phyloP scores from a whole-genome alignment of 768 basidiomycete species.

The Serpula lacrymans region DNA sequence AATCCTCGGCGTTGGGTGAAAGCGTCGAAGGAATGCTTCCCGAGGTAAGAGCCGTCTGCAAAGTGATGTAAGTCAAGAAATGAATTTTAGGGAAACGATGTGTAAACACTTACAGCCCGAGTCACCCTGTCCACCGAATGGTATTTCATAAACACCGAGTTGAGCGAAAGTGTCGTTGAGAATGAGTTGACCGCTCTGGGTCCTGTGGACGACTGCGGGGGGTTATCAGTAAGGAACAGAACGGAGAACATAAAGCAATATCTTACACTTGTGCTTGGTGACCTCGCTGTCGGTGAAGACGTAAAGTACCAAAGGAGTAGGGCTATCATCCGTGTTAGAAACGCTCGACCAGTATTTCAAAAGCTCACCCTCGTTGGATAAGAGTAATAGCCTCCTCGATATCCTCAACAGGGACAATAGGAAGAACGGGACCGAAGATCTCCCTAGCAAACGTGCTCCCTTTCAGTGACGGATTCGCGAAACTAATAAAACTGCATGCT shows the following conservation, averaged over 20 bases:
- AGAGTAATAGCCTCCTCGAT: slow-evolving; percentile 51
- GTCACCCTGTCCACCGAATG: slow-evolving; percentile 50
- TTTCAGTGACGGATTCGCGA: neutral
- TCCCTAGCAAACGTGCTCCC: slow-evolving; percentile 42
- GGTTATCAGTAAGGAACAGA: neutral
- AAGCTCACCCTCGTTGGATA: slow-evolving; percentile 42
- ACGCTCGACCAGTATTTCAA: neutral
- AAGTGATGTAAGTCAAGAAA: neutral
- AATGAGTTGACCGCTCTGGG: slow-evolving; percentile 47
- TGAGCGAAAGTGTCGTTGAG: slow-evolving; percentile 56
- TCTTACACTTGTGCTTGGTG: slow-evolving; percentile 23
- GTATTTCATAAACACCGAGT: slow-evolving; percentile 34
- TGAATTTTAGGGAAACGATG: neutral
- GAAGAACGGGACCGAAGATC: slow-evolving; percentile 65
- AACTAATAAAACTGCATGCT: slow-evolving; percentile 10
- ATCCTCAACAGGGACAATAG: slow-evolving; percentile 53
- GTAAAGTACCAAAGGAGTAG: slow-evolving; percentile 55
- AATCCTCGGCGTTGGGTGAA: slow-evolving; percentile 44
- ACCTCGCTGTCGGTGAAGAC: slow-evolving; percentile 49
- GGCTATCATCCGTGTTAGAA: slow-evolving; percentile 26
- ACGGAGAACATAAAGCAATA: neutral
- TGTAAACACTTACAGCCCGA: slow-evolving; percentile 48
- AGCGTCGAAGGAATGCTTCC: slow-evolving; percentile 47
- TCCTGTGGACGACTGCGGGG: slow-evolving; percentile 43
- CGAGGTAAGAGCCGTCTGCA: slow-evolving; percentile 46